Percentiles rank a stretch among this genome's conserved stretches.
Conservation (phyloP, 1,139 yeast genomes). For the Lodderomyces oxycetoniae region DNA sequence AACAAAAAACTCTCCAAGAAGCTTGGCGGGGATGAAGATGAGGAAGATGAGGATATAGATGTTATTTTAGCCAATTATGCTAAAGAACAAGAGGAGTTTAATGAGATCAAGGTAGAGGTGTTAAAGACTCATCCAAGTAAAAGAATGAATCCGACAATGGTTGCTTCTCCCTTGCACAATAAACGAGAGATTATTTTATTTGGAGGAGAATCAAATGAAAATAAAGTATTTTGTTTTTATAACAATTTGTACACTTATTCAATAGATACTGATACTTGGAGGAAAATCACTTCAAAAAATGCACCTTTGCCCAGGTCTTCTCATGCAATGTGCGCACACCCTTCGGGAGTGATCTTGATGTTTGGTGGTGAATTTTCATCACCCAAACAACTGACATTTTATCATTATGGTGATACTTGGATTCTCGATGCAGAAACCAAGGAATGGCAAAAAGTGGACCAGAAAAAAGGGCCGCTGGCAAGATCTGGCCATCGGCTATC, state of each 20-base stretch:
- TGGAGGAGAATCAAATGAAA: constrained; percentile 76
- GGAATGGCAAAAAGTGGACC: constrained; percentile 87
- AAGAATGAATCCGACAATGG: constrained; percentile 70
- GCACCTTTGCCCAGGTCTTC: constrained; percentile 91
- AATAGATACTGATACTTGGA: constrained; percentile 79
- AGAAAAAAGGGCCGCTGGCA: constrained; percentile 67
- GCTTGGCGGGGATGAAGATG: constrained; percentile 61
- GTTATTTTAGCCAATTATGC: constrained; percentile 76
- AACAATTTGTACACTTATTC: constrained; percentile 76
- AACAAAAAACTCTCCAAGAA: constrained; percentile 73
- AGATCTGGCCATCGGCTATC: constrained; percentile 91
- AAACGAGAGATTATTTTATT: constrained; percentile 74
- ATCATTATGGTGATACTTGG: constrained; percentile 97
- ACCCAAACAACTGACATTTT: constrained; percentile 92
- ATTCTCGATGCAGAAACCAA: constrained; percentile 74
- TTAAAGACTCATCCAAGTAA: constrained; percentile 53
- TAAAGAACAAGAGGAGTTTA: constrained; percentile 71
- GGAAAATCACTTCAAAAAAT: constrained; percentile 72
- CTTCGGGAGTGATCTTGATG: constrained; percentile 76
- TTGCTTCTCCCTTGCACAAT: constrained; percentile 72
- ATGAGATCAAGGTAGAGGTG: constrained; percentile 60
- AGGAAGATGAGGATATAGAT: constrained; percentile 86
- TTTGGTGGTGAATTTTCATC: constrained; percentile 98
- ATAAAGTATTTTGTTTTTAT: constrained; percentile 61
- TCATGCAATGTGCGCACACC: constrained; percentile 91